Evolutionary conservation across 495 filamentous ascomycete species (phyloP).

Genomic region (Neurospora hispaniola): DNA sequence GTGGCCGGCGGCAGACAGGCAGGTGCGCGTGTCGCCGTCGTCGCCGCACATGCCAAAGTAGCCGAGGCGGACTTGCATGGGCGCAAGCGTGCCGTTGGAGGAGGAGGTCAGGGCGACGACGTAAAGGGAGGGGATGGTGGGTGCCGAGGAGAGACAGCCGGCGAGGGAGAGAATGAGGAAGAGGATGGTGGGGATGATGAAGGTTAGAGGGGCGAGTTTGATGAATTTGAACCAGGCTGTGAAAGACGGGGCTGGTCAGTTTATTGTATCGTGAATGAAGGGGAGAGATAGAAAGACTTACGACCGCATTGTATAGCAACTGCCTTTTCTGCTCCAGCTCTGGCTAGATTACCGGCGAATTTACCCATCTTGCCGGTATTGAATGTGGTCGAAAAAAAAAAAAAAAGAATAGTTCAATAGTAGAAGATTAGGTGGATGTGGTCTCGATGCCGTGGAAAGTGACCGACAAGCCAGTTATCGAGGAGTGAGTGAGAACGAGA

Average conservation of each 20-base stretch:
- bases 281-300: too few species aligned
- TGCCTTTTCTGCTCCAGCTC: too few species aligned
- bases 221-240: not conserved
- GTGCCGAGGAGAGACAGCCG: slow-evolving; percentile 20
- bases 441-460: not conserved
- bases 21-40: slow-evolving; percentile 12
- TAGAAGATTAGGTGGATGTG: not conserved
- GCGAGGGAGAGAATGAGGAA: slow-evolving; percentile 15
- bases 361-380: not conserved
- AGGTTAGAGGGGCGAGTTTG: not conserved
- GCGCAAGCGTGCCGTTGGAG: slow-evolving; percentile 6
- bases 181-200: not conserved
- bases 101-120: slow-evolving; percentile 17
- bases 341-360: too few species aligned
- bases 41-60: slow-evolving; percentile 28
- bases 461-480: not conserved
- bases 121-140: slow-evolving; percentile 21
- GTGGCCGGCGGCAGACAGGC: slow-evolving; percentile 9
- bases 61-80: slow-evolving; percentile 19
- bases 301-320: too few species aligned
- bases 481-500: not conserved
- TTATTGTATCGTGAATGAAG: too few species aligned
- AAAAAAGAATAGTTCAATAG: not conserved
- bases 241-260: too few species aligned
- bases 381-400: not conserved